Conservation (phyloP, 2,329 filamentous ascomycete species). For the Trichoderma sp. region DNA sequence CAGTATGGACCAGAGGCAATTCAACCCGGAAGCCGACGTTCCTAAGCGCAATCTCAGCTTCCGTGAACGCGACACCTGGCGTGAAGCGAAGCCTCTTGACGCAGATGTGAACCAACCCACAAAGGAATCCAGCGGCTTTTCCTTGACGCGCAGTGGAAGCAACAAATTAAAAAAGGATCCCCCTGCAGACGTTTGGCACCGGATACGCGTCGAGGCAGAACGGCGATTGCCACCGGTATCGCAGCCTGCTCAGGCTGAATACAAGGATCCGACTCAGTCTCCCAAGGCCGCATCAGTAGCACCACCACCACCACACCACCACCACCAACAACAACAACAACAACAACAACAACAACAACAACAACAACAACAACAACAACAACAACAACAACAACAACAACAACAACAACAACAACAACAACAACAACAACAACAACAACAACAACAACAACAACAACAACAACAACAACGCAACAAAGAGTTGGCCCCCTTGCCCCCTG, state of each 20-base stretch:
- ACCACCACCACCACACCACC: slow-evolving; percentile 17
- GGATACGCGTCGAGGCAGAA: slow-evolving; percentile 42
- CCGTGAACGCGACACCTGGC: slow-evolving; percentile 53
- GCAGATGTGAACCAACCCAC: slow-evolving; percentile 28
- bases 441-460: no score
- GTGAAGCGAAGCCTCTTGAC: slow-evolving; percentile 38
- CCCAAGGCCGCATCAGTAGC: slow-evolving; percentile 7
- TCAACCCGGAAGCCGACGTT: slow-evolving; percentile 31
- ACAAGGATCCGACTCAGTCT: neutral
- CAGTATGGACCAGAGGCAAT: slow-evolving; percentile 18
- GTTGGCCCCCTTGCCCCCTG: slow-evolving; percentile 30
- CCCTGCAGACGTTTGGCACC: slow-evolving; percentile 49
- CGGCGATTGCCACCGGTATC: slow-evolving; percentile 26
- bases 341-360: no score
- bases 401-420: no score
- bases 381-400: no score
- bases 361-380: no score
- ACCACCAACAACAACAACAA: no score
- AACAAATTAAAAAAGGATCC: slow-evolving; percentile 59
- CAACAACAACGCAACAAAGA: slow-evolving; percentile 30
- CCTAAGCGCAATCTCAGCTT: slow-evolving; percentile 58
- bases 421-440: no score
- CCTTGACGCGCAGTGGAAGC: slow-evolving; percentile 48
- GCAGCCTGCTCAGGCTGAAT: neutral
- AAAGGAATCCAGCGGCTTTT: slow-evolving; percentile 34